Conservation (phyloP, 176 grass and related monocot species). For the Poa pratensis region DNA sequence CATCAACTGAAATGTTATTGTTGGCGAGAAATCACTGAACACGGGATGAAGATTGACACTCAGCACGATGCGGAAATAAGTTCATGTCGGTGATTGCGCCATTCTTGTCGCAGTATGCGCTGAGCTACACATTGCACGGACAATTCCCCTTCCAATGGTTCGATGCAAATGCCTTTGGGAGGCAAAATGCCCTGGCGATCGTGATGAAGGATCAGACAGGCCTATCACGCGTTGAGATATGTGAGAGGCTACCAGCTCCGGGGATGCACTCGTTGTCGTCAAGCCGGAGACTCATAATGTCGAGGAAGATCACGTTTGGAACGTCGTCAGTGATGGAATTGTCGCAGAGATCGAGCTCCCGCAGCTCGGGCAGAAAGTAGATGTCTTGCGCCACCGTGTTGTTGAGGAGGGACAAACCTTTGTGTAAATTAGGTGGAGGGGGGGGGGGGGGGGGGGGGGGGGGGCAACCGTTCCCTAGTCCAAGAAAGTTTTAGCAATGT, state of each 20-base stretch:
- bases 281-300: background rate
- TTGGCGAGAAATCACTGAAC: conserved; percentile 40
- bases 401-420: background rate
- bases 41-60: conserved; percentile 42
- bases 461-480: too few species aligned
- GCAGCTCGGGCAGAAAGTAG: fast-evolving
- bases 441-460: too few species aligned
- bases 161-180: conserved; percentile 18
- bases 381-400: background rate
- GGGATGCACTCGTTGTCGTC: conserved; percentile 42
- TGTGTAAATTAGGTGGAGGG: too few species aligned
- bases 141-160: conserved; percentile 49
- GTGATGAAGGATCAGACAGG: conserved; percentile 34
- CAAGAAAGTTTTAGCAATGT: too few species aligned
- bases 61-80: conserved; percentile 37
- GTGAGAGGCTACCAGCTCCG: conserved; percentile 31
- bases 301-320: background rate
- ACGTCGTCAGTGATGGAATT: background rate
- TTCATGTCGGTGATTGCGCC: conserved; percentile 42
- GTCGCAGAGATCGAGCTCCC: background rate
- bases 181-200: conserved; percentile 29
- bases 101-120: conserved; percentile 39
- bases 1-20: conserved; percentile 38
- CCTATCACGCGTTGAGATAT: conserved; percentile 25
- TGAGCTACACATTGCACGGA: conserved; percentile 37